phyloP scores from a whole-genome alignment of 2,329 filamentous ascomycete genomes.

The Cordyceps cicadae region DNA sequence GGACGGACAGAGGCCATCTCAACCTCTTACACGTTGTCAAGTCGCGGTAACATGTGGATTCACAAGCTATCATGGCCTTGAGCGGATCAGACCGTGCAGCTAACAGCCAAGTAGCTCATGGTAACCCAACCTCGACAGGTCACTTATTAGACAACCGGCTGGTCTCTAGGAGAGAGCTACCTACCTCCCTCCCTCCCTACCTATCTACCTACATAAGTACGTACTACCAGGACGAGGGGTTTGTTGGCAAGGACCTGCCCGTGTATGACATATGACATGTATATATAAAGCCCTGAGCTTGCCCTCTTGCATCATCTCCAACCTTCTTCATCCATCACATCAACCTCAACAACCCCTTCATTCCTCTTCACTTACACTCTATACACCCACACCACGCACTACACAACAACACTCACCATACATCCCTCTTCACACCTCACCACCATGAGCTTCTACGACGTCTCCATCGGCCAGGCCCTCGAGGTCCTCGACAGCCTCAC shows the following conservation, averaged over 20 bases:
- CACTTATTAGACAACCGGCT: not conserved
- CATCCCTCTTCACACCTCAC: not conserved
- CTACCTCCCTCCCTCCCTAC: too few species aligned
- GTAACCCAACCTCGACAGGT: not conserved
- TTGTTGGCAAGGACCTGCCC: not conserved
- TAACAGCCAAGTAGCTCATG: not conserved
- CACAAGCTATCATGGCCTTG: not conserved
- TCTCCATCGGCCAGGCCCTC: slow-evolving; percentile 24
- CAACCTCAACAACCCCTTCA: not conserved
- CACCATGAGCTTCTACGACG: slow-evolving; percentile 35
- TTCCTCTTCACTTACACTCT: not conserved
- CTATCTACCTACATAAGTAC: too few species aligned
- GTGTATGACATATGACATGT: not conserved
- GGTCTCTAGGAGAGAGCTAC: not conserved
- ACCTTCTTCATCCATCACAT: not conserved
- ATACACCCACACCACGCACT: not conserved
- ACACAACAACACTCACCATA: too few species aligned
- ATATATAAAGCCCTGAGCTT: slow-evolving; percentile 6
- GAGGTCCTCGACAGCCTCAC: slow-evolving; percentile 25
- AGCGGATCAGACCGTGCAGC: not conserved
- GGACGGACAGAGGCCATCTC: not conserved
- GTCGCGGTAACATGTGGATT: not conserved
- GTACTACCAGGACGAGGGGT: not conserved
- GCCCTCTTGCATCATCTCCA: not conserved
- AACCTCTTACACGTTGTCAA: not conserved